Conservation (phyloP, 208 protist genomes). For the Trypanosoma cruzi region DNA sequence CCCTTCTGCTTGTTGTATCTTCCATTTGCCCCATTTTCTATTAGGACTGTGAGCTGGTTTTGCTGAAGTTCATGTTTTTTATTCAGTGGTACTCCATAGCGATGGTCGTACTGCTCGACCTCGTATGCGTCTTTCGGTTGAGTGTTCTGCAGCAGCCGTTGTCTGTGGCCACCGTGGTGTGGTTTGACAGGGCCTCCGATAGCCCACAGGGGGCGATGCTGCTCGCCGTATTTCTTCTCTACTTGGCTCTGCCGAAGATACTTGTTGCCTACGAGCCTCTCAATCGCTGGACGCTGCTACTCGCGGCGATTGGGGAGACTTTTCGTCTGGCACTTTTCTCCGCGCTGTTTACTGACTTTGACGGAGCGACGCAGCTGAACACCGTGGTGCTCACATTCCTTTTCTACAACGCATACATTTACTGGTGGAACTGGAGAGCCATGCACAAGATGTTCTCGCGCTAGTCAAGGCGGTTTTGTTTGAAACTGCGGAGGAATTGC, state of each 20-base stretch:
- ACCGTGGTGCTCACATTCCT: constrained; percentile 69
- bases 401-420: constrained; percentile 44
- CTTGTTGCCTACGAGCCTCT: constrained; percentile 58
- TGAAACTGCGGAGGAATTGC: neutral
- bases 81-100: constrained; percentile 59
- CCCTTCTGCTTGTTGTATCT: neutral
- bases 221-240: constrained; percentile 39
- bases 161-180: constrained; percentile 28
- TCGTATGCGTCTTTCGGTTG: constrained; percentile 18
- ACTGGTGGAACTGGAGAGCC: constrained; percentile 58
- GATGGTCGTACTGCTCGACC: constrained; percentile 20
- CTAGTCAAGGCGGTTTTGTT: constrained; percentile 1
- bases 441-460: constrained; percentile 33
- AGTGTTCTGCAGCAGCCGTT: constrained; percentile 11
- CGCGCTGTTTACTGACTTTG: constrained; percentile 40
- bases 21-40: neutral
- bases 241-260: constrained; percentile 45
- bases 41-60: no score
- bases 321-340: constrained; percentile 48
- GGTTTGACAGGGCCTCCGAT: constrained; percentile 50
- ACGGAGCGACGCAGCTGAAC: constrained; percentile 41
- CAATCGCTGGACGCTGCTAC: constrained; percentile 56
- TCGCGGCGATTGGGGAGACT: constrained; percentile 43
- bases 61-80: constrained; percentile 49
- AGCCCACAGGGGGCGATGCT: constrained; percentile 39